Evolutionary conservation across 2,329 filamentous ascomycete genomes (phyloP).

Genomic region (Trichoderma semiorbis): DNA sequence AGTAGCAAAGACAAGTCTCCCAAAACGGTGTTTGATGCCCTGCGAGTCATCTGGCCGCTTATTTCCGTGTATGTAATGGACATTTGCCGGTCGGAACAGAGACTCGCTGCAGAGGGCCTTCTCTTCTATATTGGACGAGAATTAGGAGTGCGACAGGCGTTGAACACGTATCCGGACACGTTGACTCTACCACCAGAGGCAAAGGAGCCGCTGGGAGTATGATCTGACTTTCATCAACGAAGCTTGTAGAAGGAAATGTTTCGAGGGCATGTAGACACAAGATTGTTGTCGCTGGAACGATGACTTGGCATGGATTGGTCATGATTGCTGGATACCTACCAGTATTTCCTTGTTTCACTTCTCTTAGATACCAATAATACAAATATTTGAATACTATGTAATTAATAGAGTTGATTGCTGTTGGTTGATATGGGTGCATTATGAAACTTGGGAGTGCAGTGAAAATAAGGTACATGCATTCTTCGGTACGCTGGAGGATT

Average conservation of each 20-base stretch:
- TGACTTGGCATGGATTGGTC: background rate
- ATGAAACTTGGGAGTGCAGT: background rate
- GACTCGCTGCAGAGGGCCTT: conserved; percentile 26
- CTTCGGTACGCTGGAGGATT: background rate
- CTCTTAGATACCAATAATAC: background rate
- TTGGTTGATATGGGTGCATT: background rate
- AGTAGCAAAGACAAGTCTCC: conserved; percentile 30
- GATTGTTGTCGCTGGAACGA: background rate
- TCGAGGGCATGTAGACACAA: background rate
- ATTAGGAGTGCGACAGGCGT: conserved; percentile 37
- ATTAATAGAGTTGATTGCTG: background rate
- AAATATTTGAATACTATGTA: background rate
- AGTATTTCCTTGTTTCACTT: background rate
- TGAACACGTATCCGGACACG: conserved; percentile 25
- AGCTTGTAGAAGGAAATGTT: background rate
- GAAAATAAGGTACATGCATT: background rate
- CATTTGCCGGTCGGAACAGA: conserved; percentile 30
- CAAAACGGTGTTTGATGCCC: conserved; percentile 34
- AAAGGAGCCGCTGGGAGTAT: conserved; percentile 22
- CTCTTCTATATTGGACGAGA: conserved; percentile 35
- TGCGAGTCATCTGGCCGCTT: conserved; percentile 39
- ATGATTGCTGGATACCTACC: background rate
- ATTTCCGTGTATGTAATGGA: conserved; percentile 31
- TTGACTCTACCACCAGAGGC: conserved; percentile 29
- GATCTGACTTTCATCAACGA: background rate